Conservation (phyloP, 257 asterid species). For the Mitragyna speciosa region DNA sequence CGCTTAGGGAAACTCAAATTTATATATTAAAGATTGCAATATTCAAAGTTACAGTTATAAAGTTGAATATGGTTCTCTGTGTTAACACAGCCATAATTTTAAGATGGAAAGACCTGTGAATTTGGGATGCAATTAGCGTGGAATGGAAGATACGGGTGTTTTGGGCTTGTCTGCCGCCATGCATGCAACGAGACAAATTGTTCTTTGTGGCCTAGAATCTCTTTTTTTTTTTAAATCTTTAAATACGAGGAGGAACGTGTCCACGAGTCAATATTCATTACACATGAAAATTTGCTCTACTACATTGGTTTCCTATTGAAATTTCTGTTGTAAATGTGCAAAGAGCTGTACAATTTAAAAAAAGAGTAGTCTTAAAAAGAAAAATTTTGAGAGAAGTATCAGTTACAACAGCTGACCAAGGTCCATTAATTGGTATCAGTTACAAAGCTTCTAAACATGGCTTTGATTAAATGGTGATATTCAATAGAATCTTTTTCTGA, state of each 20-base stretch:
- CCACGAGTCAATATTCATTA: not conserved
- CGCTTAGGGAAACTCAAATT: conserved; percentile 44
- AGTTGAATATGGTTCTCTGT: conserved; percentile 26
- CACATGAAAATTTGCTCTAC: not conserved
- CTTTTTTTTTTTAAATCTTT: not conserved
- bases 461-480: no score
- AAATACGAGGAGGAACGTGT: not conserved
- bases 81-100: conserved; percentile 19
- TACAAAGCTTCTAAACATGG: no score
- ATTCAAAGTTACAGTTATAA: conserved; percentile 26
- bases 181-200: conserved; percentile 54
- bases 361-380: no score
- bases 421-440: no score
- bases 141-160: conserved; percentile 35
- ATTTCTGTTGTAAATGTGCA: no score
- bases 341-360: not conserved
- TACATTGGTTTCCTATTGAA: no score
- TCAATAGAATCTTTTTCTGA: no score
- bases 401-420: no score
- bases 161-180: conserved; percentile 60
- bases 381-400: no score
- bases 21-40: conserved; percentile 6
- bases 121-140: conserved; percentile 18
- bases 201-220: conserved; percentile 14
- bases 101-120: conserved; percentile 23